phyloP scores from a whole-genome alignment of 2,329 filamentous ascomycete genomes.

The Pestalotiopsis sp. region DNA sequence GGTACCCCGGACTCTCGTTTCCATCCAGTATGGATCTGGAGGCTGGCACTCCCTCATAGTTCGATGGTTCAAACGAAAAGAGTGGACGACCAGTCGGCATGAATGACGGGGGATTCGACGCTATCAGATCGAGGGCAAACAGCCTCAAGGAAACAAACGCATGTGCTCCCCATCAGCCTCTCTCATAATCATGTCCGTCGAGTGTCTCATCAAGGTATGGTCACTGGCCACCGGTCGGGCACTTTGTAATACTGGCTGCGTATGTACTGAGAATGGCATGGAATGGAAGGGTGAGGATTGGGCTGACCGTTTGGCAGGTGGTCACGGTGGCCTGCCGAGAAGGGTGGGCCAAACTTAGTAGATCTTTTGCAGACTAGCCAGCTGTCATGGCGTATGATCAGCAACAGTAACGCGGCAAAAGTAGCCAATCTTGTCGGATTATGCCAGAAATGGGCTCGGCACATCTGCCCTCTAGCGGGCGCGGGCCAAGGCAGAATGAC shows the following conservation, averaged over 20 bases:
- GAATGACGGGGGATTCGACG: background rate
- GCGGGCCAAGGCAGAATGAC: background rate
- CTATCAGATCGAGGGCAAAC: background rate
- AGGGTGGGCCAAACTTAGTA: background rate
- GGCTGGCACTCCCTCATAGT: background rate
- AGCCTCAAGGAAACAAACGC: background rate
- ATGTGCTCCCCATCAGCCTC: background rate
- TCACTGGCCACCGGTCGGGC: background rate
- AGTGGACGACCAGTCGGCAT: background rate
- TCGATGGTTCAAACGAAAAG: background rate
- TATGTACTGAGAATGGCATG: background rate
- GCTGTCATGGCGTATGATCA: slow-evolving; percentile 8
- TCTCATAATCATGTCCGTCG: background rate
- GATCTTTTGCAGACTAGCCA: slow-evolving; percentile 5
- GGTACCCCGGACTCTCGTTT: no score
- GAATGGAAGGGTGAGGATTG: background rate
- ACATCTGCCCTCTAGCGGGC: background rate
- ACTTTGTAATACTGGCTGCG: background rate
- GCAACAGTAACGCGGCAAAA: slow-evolving; percentile 7
- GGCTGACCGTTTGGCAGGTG: background rate
- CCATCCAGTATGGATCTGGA: background rate
- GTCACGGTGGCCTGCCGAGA: background rate
- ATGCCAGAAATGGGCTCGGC: background rate
- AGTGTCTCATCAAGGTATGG: background rate
- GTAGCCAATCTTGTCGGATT: background rate